phyloP scores from a whole-genome alignment of 257 asterid species.

The Capsicum rhomboideum region DNA sequence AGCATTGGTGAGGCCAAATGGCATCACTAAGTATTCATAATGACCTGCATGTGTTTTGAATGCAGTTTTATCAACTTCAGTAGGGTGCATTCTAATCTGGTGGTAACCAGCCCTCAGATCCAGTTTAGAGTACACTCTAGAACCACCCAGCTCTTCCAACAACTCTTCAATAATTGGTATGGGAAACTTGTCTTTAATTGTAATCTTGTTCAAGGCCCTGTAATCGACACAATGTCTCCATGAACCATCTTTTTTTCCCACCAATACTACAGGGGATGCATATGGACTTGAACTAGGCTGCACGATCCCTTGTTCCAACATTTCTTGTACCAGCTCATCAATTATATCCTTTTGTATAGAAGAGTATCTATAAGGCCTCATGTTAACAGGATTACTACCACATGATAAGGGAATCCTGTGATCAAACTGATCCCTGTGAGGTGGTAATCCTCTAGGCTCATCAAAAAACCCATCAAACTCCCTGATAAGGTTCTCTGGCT shows the following conservation, averaged over 20 bases:
- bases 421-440: background rate
- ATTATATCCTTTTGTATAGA: background rate
- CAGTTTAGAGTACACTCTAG: background rate
- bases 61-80: background rate
- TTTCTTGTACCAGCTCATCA: too few relatives aligned
- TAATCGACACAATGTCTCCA: background rate
- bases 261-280: too few relatives aligned
- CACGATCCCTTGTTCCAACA: too few relatives aligned
- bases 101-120: background rate
- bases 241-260: background rate
- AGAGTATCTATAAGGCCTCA: background rate
- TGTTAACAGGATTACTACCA: background rate
- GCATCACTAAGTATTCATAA: background rate
- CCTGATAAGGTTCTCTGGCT: background rate
- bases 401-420: background rate
- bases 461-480: background rate
- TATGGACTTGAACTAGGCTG: too few relatives aligned
- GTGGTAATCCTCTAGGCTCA: background rate
- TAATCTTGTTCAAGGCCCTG: background rate
- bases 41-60: background rate
- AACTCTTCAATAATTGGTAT: background rate
- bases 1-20: background rate
- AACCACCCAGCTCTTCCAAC: background rate
- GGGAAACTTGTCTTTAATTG: background rate
- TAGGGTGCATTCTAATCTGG: background rate